phyloP scores from a whole-genome alignment of 768 basidiomycete genomes.

The Porphyrellus cyaneotinctus region DNA sequence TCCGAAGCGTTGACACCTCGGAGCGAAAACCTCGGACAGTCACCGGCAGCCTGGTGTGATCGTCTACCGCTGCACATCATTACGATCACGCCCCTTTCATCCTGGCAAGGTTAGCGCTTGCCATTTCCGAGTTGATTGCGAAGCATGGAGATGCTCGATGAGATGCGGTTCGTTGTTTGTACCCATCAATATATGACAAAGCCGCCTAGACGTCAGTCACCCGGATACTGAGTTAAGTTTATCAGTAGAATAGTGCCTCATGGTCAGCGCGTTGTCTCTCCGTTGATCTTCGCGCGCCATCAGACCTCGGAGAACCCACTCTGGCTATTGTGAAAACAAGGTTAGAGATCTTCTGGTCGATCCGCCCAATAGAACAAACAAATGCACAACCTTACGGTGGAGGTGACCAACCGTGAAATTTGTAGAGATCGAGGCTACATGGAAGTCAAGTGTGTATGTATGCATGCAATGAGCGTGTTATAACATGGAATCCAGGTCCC shows the following conservation, averaged over 20 bases:
- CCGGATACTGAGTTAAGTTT: conserved; percentile 20
- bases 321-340: conserved; percentile 5
- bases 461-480: conserved; percentile 16
- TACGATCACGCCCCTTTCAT: neutral
- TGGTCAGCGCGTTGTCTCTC: conserved; percentile 25
- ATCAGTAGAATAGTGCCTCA: conserved; percentile 15
- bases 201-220: neutral
- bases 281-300: conserved; percentile 12
- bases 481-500: conserved; percentile 10
- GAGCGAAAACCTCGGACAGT: conserved; percentile 14
- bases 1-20: neutral
- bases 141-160: neutral
- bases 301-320: conserved; percentile 28
- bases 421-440: conserved; percentile 12
- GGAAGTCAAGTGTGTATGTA: conserved; percentile 5
- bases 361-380: conserved; percentile 8
- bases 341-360: conserved; percentile 20
- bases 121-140: conserved; percentile 8
- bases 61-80: neutral
- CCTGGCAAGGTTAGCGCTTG: neutral
- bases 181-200: neutral
- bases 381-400: conserved; percentile 10
- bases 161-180: neutral
- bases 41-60: neutral
- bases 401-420: conserved; percentile 17